Evolutionary conservation across 2,329 filamentous ascomycete species (phyloP).

Genomic region (Xylariaceae sp.): DNA sequence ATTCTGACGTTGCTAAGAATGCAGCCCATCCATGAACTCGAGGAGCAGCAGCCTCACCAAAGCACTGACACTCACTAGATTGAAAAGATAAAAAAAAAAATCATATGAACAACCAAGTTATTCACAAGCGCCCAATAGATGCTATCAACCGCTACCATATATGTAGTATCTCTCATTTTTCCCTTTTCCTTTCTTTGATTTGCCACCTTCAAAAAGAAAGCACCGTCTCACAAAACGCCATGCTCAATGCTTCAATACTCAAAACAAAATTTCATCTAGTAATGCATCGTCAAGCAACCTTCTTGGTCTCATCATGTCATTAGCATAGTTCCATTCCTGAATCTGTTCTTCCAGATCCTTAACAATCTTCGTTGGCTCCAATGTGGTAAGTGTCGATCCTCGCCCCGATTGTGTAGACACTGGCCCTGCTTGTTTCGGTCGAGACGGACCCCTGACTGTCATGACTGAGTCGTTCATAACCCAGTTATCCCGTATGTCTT

Average conservation of each 20-base stretch:
- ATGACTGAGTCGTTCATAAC: slow-evolving; percentile 29
- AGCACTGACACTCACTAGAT: no score
- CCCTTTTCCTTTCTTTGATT: no score
- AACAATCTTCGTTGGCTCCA: not conserved
- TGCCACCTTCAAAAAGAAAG: no score
- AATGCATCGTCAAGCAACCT: not conserved
- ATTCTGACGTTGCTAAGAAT: no score
- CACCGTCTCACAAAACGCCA: not conserved
- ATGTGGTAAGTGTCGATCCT: slow-evolving; percentile 5
- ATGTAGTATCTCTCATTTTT: no score
- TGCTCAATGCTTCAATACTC: slow-evolving; percentile 14
- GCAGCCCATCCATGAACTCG: no score
- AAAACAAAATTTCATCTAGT: slow-evolving; percentile 10
- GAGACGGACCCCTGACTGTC: slow-evolving; percentile 35
- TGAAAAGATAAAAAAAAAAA: no score
- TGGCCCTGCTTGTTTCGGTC: no score
- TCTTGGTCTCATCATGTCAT: not conserved
- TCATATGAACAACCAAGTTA: no score
- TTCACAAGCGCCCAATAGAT: no score
- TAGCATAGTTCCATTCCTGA: not conserved
- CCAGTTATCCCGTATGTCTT: slow-evolving; percentile 45
- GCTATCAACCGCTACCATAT: no score
- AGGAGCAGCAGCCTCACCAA: no score
- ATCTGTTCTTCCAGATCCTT: slow-evolving; percentile 26
- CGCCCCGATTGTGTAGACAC: slow-evolving; percentile 21